A percentile compares a stretch with the other conserved stretches of the same genome.
These are phyloP conservation scores for Trichosanthes cucumerina DNA, from an alignment of 306 rosid species.

Conservation along the genomic window DNA sequence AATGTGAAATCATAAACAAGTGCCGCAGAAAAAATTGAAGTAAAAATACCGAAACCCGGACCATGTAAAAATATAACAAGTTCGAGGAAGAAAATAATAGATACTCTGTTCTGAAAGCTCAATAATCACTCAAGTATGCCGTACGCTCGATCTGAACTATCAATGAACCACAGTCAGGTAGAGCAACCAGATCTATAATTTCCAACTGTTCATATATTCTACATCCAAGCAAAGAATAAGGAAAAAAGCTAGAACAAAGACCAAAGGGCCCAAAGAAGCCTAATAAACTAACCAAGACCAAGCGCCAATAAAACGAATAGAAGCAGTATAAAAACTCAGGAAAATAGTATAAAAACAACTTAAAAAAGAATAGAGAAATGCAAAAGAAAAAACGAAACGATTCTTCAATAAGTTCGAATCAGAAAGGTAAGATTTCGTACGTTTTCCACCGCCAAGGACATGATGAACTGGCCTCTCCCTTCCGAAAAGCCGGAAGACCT, in stretches of 20 bases:
- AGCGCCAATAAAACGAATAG: neutral
- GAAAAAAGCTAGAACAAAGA: neutral
- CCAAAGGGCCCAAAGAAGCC: neutral
- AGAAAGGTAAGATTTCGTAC: conserved; percentile 27
- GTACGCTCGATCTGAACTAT: neutral
- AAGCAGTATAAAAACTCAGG: neutral
- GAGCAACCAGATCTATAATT: neutral
- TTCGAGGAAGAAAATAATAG: neutral
- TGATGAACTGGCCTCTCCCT: conserved; percentile 66
- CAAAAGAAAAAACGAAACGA: neutral
- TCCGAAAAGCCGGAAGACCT: conserved; percentile 67
- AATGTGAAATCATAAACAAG: neutral
- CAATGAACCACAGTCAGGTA: neutral
- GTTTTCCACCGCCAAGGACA: conserved; percentile 80
- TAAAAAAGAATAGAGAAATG: neutral
- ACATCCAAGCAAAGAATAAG: neutral
- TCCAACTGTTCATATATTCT: neutral
- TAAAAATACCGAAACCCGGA: neutral
- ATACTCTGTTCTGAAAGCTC: neutral
- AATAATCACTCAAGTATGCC: neutral
- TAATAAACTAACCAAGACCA: neutral
- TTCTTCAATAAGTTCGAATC: neutral
- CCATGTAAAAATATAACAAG: neutral
- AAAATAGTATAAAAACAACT: neutral
- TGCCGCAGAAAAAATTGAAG: neutral